Base-by-base conservation (phyloP, 1,139 yeast genomes). In the Suhomyces atakaporum region DNA sequence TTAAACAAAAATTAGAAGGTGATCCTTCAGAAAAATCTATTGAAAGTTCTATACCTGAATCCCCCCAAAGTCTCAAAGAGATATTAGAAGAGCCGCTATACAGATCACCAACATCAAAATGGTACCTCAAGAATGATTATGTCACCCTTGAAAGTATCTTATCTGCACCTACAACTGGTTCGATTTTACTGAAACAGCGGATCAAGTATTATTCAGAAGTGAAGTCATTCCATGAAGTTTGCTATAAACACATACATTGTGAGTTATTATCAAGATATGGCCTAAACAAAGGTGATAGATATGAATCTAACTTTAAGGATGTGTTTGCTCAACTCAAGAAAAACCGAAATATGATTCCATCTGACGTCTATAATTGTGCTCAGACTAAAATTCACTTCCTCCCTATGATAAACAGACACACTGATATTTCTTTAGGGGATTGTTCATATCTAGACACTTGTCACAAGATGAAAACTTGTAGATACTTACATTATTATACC, bases 381-480 rank as follows among this genome's bases (percentile, higher is more conserved):
- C 60, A 63, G 25, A 48, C 49, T 0, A 78, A 76, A 42, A 72
- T 77, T 34, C 94, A 84, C 56, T 80, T 68, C 49, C 62, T 84
- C 19, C 89, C 90, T 1, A 67, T 83, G 12, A 59, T 79, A 29
- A 73, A 69, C 29, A 51, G 51, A 21, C 66, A 69, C 25, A 70
- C 96, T 0, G 97, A 90, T 51, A 40, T 61, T 1, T 62, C 70
- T 15, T 59, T 87, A n/a, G 97, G 97, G 1, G 97, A 90, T 58
- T 90, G 97, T 53, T 89, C 96, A 4, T 90, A 90, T 53, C 69
- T 90, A 44, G 97, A 90, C 56, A 89, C 97, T 1, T 90, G 97
- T 53, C 96, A 87, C 61, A 88, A 89, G 58, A 76, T 85, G 60
- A 80, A 77, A 45, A 68, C 79, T 4, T 90, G 97, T 59, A 70